Conservation (phyloP, 805 yeast species). For the Metschnikowia colocasiae region DNA sequence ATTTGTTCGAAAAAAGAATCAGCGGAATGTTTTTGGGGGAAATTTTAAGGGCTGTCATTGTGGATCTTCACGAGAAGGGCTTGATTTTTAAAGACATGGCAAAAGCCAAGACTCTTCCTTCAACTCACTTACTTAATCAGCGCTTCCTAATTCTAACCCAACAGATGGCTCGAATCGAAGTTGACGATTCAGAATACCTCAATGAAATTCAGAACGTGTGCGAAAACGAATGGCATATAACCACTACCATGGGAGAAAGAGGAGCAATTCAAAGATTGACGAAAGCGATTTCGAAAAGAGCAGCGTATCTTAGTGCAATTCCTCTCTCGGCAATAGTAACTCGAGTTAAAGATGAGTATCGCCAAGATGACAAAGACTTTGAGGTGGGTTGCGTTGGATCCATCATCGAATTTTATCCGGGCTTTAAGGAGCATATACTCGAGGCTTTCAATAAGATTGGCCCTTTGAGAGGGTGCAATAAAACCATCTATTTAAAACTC, state of each 20-base stretch:
- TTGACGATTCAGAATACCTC: conserved; percentile 74
- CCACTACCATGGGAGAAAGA: conserved; percentile 71
- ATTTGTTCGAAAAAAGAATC: conserved; percentile 89
- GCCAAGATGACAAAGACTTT: conserved; percentile 53
- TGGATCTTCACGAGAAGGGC: conserved; percentile 61
- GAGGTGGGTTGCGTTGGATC: conserved; percentile 97
- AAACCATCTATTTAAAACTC: conserved; percentile 70
- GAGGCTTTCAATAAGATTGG: conserved; percentile 70
- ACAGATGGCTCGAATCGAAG: conserved; percentile 80
- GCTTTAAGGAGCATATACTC: conserved; percentile 73
- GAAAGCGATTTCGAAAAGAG: conserved; percentile 76
- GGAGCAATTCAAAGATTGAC: conserved; percentile 66
- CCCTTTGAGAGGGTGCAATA: conserved; percentile 70
- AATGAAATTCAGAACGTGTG: conserved; percentile 66
- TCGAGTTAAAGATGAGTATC: conserved; percentile 59
- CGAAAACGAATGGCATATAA: conserved; percentile 62
- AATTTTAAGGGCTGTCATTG: conserved; percentile 66
- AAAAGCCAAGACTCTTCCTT: conserved; percentile 36
- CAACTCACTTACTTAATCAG: conserved; percentile 62
- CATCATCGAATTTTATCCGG: conserved; percentile 90
- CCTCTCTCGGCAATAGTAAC: conserved; percentile 84
- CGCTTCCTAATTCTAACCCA: conserved; percentile 81
- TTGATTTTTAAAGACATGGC: conserved; percentile 56
- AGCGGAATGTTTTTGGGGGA: conserved; percentile 94
- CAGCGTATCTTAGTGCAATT: conserved; percentile 86